phyloP scores from a whole-genome alignment of 208 protist species.

The Tetramitus jugosus region DNA sequence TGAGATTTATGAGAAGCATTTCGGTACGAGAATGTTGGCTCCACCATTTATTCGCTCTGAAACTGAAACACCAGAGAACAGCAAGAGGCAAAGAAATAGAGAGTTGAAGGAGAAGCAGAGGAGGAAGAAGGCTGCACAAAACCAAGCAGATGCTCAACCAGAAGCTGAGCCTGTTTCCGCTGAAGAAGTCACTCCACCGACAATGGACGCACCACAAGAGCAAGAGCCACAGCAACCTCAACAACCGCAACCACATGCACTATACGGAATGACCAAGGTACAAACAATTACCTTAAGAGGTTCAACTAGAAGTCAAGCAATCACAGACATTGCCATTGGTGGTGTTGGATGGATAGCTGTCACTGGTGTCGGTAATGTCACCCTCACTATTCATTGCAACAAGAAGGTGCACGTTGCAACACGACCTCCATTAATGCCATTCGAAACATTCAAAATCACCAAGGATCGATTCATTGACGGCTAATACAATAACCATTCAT shows the following conservation, averaged over 20 bases:
- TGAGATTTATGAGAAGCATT: not conserved
- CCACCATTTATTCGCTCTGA: not conserved
- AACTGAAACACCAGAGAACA: not conserved
- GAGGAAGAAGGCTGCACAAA: too few relatives aligned
- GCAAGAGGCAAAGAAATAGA: not conserved
- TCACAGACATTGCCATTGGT: constrained; percentile 4
- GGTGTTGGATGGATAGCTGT: constrained; percentile 16
- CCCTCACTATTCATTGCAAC: not conserved
- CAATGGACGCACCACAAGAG: too few relatives aligned
- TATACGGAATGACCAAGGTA: not conserved
- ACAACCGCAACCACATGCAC: too few relatives aligned
- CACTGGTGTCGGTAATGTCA: constrained; percentile 15
- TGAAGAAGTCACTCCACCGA: too few relatives aligned
- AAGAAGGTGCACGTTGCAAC: not conserved
- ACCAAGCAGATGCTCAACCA: too few relatives aligned
- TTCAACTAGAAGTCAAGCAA: not conserved
- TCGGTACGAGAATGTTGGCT: not conserved
- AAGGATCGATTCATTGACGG: too few relatives aligned
- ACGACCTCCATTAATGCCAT: constrained; percentile 1
- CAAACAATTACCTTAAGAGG: not conserved
- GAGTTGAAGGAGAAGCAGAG: too few relatives aligned
- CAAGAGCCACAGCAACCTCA: too few relatives aligned
- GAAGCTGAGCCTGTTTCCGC: not conserved
- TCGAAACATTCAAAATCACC: too few relatives aligned
- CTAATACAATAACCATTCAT: too few relatives aligned